Base-by-base conservation (phyloP, 1,284 basidiomycete genomes). In the Vanrija sp. region DNA sequence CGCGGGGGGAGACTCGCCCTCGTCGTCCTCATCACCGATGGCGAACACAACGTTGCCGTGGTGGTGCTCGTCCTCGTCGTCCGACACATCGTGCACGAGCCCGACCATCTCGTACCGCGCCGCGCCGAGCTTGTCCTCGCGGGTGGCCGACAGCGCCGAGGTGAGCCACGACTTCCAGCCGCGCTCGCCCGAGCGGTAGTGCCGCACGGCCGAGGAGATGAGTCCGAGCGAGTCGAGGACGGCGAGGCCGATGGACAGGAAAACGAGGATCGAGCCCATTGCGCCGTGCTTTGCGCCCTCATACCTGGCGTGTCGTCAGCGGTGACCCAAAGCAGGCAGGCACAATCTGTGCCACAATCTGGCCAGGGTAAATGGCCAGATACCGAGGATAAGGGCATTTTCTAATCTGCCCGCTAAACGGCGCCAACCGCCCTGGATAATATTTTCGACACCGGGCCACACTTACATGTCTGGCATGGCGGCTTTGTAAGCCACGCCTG, bases 21-120 rank as follows among this genome's bases (percentile, higher is more conserved):
- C 57, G 9, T 64, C 62, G 4, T 61, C 66, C 25, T 66, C 63
- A 10, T 61, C 66, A n/a, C 60, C 60, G n/a, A 63, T 35, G 54
- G 31, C 22, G 54, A 45, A 67, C n/a, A 70, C 57, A 3, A 47
- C 27, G 18, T 45, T 35, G 35, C 23, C 4, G 31, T 43, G 36
- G 12, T 45, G 37, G 8, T 49, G 50, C 31, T 56, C 45, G 27
- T 59, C 61, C 10, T 59, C 55, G 14, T 54, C 50, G 20, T 57
- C 56, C 31, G 31, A 31, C 31, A 14, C 31, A 10, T 66, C 62
- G 15, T 52, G 42, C 12, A 46, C 22, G 6, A 67, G 41, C 1
- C 71, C 66, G 35, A 69, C 60, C 68, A 72, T 69, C 55, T 71
- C 68, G 49, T 71, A 69, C 22, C 60, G 54, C 15, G 57, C 54